Conservation (phyloP, 2,329 filamentous ascomycete genomes). For the Aquanectria penicillioides region DNA sequence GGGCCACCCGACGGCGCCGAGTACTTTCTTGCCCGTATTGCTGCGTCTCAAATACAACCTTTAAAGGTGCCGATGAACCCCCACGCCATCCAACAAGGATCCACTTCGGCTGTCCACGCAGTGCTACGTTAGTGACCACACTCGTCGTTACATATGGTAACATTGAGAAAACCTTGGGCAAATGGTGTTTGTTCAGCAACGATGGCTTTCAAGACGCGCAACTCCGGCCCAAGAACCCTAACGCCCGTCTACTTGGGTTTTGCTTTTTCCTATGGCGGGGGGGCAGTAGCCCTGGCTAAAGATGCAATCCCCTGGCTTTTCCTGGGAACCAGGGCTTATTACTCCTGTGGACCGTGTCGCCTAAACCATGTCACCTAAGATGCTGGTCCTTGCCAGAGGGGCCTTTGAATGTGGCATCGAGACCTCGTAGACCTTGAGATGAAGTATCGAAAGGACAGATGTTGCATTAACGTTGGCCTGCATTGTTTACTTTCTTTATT, state of each 20-base stretch:
- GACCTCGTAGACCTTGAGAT: constrained; percentile 12
- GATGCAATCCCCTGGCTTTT: constrained; percentile 28
- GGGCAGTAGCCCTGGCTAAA: constrained; percentile 24
- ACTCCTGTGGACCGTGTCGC: constrained; percentile 11
- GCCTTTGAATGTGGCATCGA: constrained; percentile 21
- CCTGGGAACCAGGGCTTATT: constrained; percentile 24
- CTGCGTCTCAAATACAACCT: constrained; percentile 13
- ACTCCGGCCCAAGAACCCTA: constrained; percentile 16
- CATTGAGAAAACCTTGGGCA: constrained; percentile 15
- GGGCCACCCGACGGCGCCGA: background rate
- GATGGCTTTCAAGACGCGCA: constrained; percentile 11
- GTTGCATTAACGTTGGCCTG: constrained; percentile 6
- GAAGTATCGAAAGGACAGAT: background rate
- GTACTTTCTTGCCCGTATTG: background rate
- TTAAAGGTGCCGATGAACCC: constrained; percentile 21
- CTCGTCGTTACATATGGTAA: constrained; percentile 20
- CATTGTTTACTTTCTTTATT: no score
- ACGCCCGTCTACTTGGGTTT: constrained; percentile 22
- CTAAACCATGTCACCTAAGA: constrained; percentile 12
- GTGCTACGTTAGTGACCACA: constrained; percentile 15
- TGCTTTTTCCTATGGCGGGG: constrained; percentile 36
- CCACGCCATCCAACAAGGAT: constrained; percentile 31
- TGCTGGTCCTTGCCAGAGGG: constrained; percentile 22
- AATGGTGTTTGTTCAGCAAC: constrained; percentile 2
- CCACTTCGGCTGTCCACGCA: constrained; percentile 13